Evolutionary conservation across 257 asterid genomes (phyloP).

Genomic region (Solanum pinnatisectum): DNA sequence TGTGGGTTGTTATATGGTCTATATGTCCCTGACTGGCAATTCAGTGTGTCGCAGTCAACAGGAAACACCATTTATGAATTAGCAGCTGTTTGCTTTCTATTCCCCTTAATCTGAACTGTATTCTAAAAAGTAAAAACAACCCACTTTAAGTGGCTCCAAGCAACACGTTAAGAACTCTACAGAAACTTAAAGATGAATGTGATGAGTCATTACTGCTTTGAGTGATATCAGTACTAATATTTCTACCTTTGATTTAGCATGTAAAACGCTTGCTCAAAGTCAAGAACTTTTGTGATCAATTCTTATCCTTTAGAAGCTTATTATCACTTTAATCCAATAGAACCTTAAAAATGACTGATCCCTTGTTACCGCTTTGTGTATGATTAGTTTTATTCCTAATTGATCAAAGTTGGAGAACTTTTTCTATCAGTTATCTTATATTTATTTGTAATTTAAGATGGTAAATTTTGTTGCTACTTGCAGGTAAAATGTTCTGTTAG

Average conservation of each 20-base stretch:
- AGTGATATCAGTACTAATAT: neutral
- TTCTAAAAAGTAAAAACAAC: neutral
- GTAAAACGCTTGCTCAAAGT: neutral
- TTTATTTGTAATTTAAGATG: neutral
- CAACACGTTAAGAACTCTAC: neutral
- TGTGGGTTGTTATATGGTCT: constrained; percentile 55
- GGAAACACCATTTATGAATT: constrained; percentile 32
- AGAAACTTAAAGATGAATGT: neutral
- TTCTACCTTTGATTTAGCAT: neutral
- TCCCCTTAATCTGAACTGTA: neutral
- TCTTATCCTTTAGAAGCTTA: neutral
- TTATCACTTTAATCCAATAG: neutral
- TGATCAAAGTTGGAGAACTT: neutral
- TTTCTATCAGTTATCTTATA: neutral
- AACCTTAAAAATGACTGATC: neutral
- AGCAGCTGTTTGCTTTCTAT: neutral
- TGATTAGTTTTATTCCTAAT: neutral
- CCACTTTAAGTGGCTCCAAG: neutral
- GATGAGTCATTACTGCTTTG: neutral
- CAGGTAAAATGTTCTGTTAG: constrained; percentile 78
- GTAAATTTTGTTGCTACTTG: neutral
- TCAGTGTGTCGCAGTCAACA: constrained; percentile 23
- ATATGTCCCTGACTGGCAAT: constrained; percentile 68
- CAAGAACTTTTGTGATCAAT: neutral
- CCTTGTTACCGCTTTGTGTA: neutral